These are phyloP conservation scores for Aphanomyces cochlioides DNA, from an alignment of 352 stramenopile species.

Conservation along the genomic window DNA sequence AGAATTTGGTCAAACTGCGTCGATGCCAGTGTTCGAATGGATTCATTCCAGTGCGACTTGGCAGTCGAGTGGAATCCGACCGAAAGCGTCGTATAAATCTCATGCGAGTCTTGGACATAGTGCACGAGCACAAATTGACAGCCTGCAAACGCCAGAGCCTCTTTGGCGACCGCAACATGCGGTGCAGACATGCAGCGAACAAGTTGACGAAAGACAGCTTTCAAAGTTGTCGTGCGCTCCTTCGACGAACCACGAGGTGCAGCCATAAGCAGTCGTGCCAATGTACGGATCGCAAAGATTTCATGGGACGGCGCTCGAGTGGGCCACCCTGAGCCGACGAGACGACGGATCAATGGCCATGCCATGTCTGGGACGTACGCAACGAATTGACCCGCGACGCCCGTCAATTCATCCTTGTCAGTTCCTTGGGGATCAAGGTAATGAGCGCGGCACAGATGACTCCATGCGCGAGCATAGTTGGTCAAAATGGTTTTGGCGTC, in stretches of 20 bases:
- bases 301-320: constrained; percentile 61
- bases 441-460: constrained; percentile 67
- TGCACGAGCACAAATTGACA: constrained; percentile 78
- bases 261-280: constrained; percentile 82
- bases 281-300: constrained; percentile 71
- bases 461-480: constrained; percentile 64
- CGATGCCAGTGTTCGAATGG: constrained; percentile 61
- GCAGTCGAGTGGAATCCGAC: constrained; percentile 59
- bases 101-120: constrained; percentile 60
- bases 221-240: constrained; percentile 36
- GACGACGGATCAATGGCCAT: constrained; percentile 44
- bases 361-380: constrained; percentile 70
- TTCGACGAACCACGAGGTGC: constrained; percentile 57
- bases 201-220: constrained; percentile 55
- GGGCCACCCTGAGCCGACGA: constrained; percentile 58
- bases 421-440: constrained; percentile 71
- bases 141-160: constrained; percentile 75
- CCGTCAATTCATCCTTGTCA: constrained; percentile 81
- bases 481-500: constrained; percentile 52
- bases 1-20: constrained; percentile 69
- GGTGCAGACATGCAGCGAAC: constrained; percentile 53
- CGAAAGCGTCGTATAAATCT: constrained; percentile 63
- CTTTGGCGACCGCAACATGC: constrained; percentile 70
- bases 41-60: constrained; percentile 66
- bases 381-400: constrained; percentile 77